These are phyloP conservation scores for Globisporangium middletonii DNA, from an alignment of 352 stramenopile genomes.

Conservation along the genomic window DNA sequence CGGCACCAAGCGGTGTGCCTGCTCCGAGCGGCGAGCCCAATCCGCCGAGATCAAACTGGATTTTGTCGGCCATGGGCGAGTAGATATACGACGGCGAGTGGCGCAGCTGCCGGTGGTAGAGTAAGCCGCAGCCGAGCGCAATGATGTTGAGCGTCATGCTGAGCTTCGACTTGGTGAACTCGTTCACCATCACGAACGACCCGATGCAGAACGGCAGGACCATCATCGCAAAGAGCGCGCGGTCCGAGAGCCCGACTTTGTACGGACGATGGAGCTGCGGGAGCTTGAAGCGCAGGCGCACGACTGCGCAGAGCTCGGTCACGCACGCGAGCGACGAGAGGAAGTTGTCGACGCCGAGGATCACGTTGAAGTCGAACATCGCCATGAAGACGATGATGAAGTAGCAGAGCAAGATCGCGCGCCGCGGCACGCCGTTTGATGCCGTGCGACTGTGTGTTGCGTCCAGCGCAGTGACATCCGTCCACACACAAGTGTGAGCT, in stretches of 20 bases:
- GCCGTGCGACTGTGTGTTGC: constrained; percentile 28
- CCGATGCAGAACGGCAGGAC: constrained; percentile 51
- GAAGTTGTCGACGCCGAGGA: constrained; percentile 91
- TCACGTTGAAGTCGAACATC: constrained; percentile 85
- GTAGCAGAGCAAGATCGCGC: constrained; percentile 82
- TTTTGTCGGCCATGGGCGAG: constrained; percentile 15
- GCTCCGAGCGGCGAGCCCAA: constrained; percentile 9
- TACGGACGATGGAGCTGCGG: constrained; percentile 74
- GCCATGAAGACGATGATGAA: constrained; percentile 85
- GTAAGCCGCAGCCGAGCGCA: constrained; percentile 37
- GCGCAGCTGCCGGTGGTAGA: constrained; percentile 55
- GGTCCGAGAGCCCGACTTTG: constrained; percentile 61
- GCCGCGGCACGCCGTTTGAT: constrained; percentile 48
- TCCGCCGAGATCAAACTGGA: constrained; percentile 19
- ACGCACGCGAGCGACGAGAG: constrained; percentile 88
- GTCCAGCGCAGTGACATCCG: constrained; percentile 3
- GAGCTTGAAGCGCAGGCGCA: constrained; percentile 82
- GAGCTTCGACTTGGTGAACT: constrained; percentile 51
- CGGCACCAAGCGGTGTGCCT: neutral
- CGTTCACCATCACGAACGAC: constrained; percentile 58
- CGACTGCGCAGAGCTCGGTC: constrained; percentile 88
- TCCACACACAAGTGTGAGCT: neutral
- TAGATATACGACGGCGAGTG: constrained; percentile 30
- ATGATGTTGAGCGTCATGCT: constrained; percentile 49
- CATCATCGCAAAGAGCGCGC: constrained; percentile 35